A percentile compares a stretch with the other conserved stretches of the same genome.
Conservation (phyloP, 108 stramenopile species). For the Nitzschia inconspicua region DNA sequence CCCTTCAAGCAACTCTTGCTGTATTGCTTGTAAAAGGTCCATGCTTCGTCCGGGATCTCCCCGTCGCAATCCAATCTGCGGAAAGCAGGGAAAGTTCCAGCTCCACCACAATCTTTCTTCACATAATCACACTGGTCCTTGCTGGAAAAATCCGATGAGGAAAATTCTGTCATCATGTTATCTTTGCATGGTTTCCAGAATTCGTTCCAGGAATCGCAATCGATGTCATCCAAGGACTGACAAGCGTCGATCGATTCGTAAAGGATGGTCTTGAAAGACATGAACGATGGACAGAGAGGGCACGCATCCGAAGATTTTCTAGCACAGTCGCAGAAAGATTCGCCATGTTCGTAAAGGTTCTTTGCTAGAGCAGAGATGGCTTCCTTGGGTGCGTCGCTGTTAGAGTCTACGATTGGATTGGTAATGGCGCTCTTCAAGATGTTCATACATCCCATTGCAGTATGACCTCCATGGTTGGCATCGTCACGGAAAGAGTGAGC, state of each 20-base stretch:
- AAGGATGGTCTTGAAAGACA: constrained; percentile 81
- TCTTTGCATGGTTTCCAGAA: constrained; percentile 73
- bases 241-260: constrained; percentile 87
- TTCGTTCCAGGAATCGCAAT: constrained; percentile 86
- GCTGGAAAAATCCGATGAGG: constrained; percentile 49
- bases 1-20: constrained; percentile 55
- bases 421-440: constrained; percentile 63
- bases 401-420: constrained; percentile 45
- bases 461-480: constrained; percentile 60
- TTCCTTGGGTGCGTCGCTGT: constrained; percentile 41
- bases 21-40: constrained; percentile 79
- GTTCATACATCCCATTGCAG: constrained; percentile 81
- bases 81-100: constrained; percentile 81
- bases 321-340: constrained; percentile 80
- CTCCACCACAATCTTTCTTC: constrained; percentile 60
- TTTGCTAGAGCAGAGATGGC: constrained; percentile 68
- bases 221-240: constrained; percentile 81
- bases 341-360: constrained; percentile 61
- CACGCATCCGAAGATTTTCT: constrained; percentile 46
- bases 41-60: constrained; percentile 58
- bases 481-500: constrained; percentile 63
- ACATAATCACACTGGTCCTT: constrained; percentile 70
- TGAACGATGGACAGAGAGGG: constrained; percentile 73
- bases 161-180: constrained; percentile 58
- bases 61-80: constrained; percentile 74